These are phyloP conservation scores for Esteya vermicola DNA, from an alignment of 2,329 filamentous ascomycete genomes.

Conservation along the genomic window DNA sequence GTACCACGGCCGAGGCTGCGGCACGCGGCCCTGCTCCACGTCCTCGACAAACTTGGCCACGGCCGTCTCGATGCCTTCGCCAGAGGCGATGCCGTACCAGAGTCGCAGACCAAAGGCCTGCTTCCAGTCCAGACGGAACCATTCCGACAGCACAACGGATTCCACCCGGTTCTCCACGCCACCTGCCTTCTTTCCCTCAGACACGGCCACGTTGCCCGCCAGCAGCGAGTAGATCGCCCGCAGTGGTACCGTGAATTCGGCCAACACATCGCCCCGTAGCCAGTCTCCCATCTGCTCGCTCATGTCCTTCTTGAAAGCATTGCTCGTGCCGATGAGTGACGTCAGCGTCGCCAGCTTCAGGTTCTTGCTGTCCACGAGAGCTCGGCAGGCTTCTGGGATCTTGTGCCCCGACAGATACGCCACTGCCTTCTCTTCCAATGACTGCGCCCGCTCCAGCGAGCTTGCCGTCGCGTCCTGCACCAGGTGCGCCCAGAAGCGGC, in stretches of 20 bases:
- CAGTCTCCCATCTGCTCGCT: conserved; percentile 69
- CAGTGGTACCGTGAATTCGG: conserved; percentile 74
- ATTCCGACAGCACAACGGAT: conserved; percentile 68
- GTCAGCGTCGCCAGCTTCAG: conserved; percentile 26
- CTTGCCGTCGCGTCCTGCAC: conserved; percentile 40
- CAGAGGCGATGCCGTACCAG: conserved; percentile 65
- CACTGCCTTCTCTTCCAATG: conserved; percentile 71
- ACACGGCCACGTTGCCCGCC: conserved; percentile 73
- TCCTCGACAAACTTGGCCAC: conserved; percentile 63
- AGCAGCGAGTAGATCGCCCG: conserved; percentile 83
- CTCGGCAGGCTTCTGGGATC: conserved; percentile 68
- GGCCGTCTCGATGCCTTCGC: conserved; percentile 57
- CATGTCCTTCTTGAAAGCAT: conserved; percentile 58
- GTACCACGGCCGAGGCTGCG: conserved; percentile 60
- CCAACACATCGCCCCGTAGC: conserved; percentile 68
- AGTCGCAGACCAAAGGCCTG: conserved; percentile 83
- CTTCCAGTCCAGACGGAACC: conserved; percentile 82
- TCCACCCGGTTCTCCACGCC: conserved; percentile 67
- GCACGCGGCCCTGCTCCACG: conserved; percentile 55
- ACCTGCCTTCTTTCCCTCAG: conserved; percentile 59
- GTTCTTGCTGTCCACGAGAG: conserved; percentile 61
- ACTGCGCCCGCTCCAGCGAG: conserved; percentile 42
- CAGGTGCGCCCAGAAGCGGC: conserved; percentile 50
- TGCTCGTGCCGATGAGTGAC: conserved; percentile 64
- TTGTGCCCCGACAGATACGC: conserved; percentile 66